These are phyloP conservation scores for Emericellopsis atlantica DNA, from an alignment of 2,329 filamentous ascomycete genomes.

Conservation along the genomic window DNA sequence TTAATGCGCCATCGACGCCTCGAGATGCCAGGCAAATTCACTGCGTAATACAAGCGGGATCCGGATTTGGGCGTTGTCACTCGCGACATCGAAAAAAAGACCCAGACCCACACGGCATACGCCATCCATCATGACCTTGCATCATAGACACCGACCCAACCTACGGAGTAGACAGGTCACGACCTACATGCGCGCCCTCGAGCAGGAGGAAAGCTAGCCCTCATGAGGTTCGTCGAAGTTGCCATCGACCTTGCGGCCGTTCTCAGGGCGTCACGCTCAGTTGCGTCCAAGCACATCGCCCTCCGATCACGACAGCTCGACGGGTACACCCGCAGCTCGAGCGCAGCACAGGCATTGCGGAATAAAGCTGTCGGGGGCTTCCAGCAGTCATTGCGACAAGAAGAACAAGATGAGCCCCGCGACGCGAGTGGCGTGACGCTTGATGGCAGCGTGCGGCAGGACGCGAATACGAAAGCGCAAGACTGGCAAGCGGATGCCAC, in stretches of 20 bases:
- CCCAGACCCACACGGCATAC: no score
- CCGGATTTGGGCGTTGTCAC: no score
- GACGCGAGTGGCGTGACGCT: not conserved
- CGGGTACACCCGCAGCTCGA: constrained; percentile 33
- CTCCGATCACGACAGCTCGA: constrained; percentile 42
- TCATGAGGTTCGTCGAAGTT: constrained; percentile 51
- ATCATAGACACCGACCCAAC: not conserved
- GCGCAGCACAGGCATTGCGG: constrained; percentile 22
- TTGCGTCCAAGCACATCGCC: constrained; percentile 51
- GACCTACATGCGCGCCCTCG: not conserved
- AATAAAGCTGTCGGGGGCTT: constrained; percentile 7
- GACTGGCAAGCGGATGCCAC: not conserved
- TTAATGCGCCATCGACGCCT: no score
- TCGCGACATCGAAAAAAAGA: no score
- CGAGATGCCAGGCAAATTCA: no score
- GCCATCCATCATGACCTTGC: not conserved
- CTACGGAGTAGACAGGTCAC: not conserved
- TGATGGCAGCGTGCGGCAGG: not conserved
- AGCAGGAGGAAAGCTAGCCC: constrained; percentile 10
- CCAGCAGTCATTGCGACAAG: constrained; percentile 2
- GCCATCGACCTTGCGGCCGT: constrained; percentile 58
- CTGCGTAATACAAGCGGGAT: no score
- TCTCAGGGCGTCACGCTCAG: constrained; percentile 54
- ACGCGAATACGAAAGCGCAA: not conserved
- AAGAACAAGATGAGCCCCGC: not conserved